Evolutionary conservation across 1,284 basidiomycete species (phyloP).

Genomic region (Cutaneotrichosporon mucoides): DNA sequence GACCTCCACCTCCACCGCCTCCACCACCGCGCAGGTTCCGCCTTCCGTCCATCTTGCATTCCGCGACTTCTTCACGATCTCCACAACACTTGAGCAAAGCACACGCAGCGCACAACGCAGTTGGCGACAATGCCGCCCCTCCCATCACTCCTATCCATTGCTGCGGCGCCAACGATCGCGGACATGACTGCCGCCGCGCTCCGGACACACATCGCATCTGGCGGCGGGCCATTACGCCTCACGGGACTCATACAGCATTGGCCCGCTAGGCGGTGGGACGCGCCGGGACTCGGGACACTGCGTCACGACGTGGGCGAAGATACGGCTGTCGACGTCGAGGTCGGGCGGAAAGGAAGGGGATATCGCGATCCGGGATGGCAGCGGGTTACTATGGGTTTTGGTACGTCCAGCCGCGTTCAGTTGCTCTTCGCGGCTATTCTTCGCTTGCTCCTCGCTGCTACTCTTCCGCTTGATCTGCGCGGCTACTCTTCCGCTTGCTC

Average conservation of each 20-base stretch:
- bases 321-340: slow-evolving; percentile 37
- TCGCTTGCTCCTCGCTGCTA: too few relatives aligned
- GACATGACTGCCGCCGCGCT: slow-evolving; percentile 16
- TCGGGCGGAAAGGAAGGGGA: slow-evolving; percentile 35
- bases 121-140: background rate
- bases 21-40: background rate
- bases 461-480: too few relatives aligned
- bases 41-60: background rate
- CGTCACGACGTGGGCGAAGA: slow-evolving; percentile 25
- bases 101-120: too few relatives aligned
- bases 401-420: slow-evolving; percentile 14
- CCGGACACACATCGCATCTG: slow-evolving; percentile 21
- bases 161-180: background rate
- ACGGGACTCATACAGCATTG: slow-evolving; percentile 23
- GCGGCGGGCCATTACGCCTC: slow-evolving; percentile 21
- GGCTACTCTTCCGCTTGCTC: too few relatives aligned
- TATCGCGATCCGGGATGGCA: slow-evolving; percentile 39
- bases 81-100: too few relatives aligned
- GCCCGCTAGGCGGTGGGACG: slow-evolving; percentile 33
- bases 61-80: background rate
- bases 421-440: too few relatives aligned
- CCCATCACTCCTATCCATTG: too few relatives aligned
- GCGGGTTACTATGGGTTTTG: slow-evolving; percentile 38
- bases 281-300: background rate
- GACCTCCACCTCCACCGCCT: background rate